Evolutionary conservation across 306 rosid species (phyloP).

Genomic region (Albizia julibrissin): DNA sequence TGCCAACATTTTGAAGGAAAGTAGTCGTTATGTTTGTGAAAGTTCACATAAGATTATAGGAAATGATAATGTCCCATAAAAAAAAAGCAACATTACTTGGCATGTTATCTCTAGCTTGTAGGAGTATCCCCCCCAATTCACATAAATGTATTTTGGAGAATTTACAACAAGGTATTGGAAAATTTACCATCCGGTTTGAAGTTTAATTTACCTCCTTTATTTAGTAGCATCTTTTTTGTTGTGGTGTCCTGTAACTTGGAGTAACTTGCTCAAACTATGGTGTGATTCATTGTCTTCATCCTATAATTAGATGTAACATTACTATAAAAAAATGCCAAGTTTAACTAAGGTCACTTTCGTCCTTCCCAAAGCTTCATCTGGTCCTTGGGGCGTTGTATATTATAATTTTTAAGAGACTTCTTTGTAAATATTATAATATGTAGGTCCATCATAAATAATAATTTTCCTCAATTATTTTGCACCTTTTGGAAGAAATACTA

Average conservation of each 20-base stretch:
- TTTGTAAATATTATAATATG: not conserved
- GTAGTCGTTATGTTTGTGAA: not conserved
- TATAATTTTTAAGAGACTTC: not conserved
- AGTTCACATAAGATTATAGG: not conserved
- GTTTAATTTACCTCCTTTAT: not conserved
- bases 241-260: not conserved
- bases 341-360: not conserved
- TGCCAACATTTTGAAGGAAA: not conserved
- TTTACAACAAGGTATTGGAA: not conserved
- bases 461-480: not conserved
- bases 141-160: not conserved
- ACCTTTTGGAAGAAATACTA: not conserved
- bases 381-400: not conserved
- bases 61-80: not conserved
- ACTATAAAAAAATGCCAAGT: not conserved
- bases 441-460: not conserved
- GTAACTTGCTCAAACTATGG: not conserved
- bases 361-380: not conserved
- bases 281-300: not conserved
- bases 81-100: not conserved
- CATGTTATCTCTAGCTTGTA: not conserved
- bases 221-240: not conserved
- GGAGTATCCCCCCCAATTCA: not conserved
- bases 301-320: not conserved
- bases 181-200: not conserved